These are phyloP conservation scores for Wickerhamiella infanticola DNA, from an alignment of 1,139 yeast genomes.

Conservation along the genomic window DNA sequence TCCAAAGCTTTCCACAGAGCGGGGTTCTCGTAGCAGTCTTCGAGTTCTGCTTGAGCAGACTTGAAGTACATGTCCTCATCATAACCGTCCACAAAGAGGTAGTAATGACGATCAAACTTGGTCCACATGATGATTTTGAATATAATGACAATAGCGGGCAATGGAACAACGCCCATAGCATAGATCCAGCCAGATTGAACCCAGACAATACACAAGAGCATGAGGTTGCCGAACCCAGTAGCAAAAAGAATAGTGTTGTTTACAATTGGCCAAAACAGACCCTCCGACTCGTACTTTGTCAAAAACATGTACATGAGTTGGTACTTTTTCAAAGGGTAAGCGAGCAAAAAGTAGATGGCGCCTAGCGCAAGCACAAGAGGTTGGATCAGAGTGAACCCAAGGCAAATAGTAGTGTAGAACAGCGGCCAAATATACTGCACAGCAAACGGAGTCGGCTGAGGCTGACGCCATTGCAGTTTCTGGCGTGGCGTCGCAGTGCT, in stretches of 20 bases:
- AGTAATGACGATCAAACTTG: constrained; percentile 18
- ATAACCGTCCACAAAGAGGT: constrained; percentile 20
- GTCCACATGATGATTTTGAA: constrained; percentile 19
- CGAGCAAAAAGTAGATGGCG: constrained; percentile 22
- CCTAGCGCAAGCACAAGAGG: constrained; percentile 26
- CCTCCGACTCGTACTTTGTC: constrained; percentile 28
- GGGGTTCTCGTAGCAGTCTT: constrained; percentile 7
- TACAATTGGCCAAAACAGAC: constrained; percentile 26
- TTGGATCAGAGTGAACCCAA: constrained; percentile 27
- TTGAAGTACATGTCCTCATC: constrained; percentile 9
- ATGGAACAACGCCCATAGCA: constrained; percentile 24
- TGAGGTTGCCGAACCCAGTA: constrained; percentile 24
- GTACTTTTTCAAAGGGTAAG: constrained; percentile 25
- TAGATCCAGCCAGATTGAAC: constrained; percentile 25
- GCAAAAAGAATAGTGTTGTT: constrained; percentile 25
- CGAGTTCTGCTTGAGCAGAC: not conserved
- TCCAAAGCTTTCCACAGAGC: constrained; percentile 2
- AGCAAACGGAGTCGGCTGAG: constrained; percentile 26
- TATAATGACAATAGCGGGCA: constrained; percentile 18
- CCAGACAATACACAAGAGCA: constrained; percentile 27
- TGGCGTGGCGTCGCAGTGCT: constrained; percentile 27
- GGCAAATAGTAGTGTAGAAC: constrained; percentile 26
- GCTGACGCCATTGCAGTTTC: constrained; percentile 23
- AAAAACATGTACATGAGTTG: constrained; percentile 24
- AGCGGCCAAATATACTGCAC: constrained; percentile 24